phyloP scores from a whole-genome alignment of 306 rosid species.

The Cicer chorassanicum region DNA sequence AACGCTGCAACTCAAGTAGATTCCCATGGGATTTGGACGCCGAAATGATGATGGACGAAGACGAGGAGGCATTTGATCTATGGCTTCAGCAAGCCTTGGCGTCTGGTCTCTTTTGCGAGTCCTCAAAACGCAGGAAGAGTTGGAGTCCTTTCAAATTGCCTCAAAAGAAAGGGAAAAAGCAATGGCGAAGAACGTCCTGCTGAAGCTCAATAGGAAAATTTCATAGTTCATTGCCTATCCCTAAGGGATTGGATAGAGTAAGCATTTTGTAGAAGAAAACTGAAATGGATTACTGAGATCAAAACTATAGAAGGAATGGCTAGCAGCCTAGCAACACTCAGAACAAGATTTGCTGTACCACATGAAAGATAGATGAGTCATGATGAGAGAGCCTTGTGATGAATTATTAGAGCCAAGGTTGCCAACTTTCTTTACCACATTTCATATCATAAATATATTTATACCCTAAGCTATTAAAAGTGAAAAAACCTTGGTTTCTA shows the following conservation, averaged over 20 bases:
- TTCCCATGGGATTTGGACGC: constrained; percentile 97
- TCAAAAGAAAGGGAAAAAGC: constrained; percentile 86
- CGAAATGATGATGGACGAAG: constrained; percentile 95
- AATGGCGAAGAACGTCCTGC: constrained; percentile 94
- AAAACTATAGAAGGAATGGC: constrained; percentile 35
- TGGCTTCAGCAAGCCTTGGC: constrained; percentile 99
- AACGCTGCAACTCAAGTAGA: constrained; percentile 77
- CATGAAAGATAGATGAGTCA: constrained; percentile 31
- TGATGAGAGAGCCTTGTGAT: constrained; percentile 20
- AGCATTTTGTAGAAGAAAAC: constrained; percentile 38
- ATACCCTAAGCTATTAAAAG: constrained; percentile 33
- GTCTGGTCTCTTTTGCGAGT: constrained; percentile 86
- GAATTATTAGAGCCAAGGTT: constrained; percentile 23
- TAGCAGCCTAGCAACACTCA: constrained; percentile 42
- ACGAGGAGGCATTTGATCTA: constrained; percentile 85
- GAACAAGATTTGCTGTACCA: constrained; percentile 29
- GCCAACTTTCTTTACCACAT: constrained; percentile 30
- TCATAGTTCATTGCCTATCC: constrained; percentile 46
- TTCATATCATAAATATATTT: constrained; percentile 28
- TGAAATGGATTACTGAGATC: constrained; percentile 40
- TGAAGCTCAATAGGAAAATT: constrained; percentile 47
- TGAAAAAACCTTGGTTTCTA: constrained; percentile 49
- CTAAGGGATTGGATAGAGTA: constrained; percentile 41
- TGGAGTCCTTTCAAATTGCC: constrained; percentile 95
- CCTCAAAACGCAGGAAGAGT: constrained; percentile 91